Percentiles rank a stretch among this genome's conserved stretches.
Conservation (phyloP, 2,329 filamentous ascomycete species). For the Talaromyces sp. region DNA sequence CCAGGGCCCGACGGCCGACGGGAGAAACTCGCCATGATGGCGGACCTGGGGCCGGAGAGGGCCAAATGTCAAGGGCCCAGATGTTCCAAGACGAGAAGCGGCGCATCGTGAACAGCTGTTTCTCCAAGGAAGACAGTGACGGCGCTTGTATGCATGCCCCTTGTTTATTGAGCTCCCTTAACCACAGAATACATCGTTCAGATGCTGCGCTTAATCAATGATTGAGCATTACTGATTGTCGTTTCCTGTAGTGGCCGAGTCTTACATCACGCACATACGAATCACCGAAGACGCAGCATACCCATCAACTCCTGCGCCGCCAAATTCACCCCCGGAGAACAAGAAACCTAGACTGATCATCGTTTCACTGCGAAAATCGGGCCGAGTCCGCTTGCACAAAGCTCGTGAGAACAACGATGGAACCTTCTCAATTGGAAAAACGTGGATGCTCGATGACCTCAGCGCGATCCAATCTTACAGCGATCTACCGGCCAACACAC, state of each 20-base stretch:
- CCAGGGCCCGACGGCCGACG: constrained; percentile 24
- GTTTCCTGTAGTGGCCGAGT: constrained; percentile 64
- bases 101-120: constrained; percentile 91
- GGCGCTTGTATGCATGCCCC: constrained; percentile 63
- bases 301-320: constrained; percentile 78
- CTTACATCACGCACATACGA: constrained; percentile 94
- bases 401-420: constrained; percentile 92
- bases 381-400: constrained; percentile 91
- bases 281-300: constrained; percentile 81
- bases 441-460: constrained; percentile 93
- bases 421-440: constrained; percentile 95
- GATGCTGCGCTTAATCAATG: neutral
- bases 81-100: constrained; percentile 95
- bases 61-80: constrained; percentile 56
- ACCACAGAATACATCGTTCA: neutral
- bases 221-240: neutral
- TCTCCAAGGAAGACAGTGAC: constrained; percentile 80
- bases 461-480: constrained; percentile 76
- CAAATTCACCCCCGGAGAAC: constrained; percentile 62
- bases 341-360: constrained; percentile 92
- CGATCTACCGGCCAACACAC: constrained; percentile 51
- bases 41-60: constrained; percentile 20
- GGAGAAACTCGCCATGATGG: constrained; percentile 28
- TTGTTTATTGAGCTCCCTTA: constrained; percentile 1
- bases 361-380: constrained; percentile 85